Base-by-base conservation (phyloP, 2,329 filamentous ascomycete species). In the Alternaria longipes region DNA sequence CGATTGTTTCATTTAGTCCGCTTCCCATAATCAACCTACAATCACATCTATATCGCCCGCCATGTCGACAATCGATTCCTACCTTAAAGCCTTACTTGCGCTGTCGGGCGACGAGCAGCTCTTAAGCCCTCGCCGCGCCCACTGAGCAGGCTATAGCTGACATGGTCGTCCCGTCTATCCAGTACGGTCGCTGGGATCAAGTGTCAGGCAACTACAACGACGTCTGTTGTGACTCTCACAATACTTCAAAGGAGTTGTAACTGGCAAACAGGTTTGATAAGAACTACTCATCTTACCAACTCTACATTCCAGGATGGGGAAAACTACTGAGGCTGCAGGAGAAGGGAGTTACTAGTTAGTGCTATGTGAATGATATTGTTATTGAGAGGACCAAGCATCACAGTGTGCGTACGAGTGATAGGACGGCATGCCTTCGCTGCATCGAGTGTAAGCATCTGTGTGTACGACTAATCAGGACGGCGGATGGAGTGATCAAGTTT, bases 71-170 rank as follows among this genome's bases (percentile, higher is more conserved):
- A 2, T 22, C 12, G 45, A 56, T 3, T 5, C 24, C 18, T 54
- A 54, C 16, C 32, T 54, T 2, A 40, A 54, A 26, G 56, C 56
- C 0, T 28, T 61, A 5, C 54, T 61, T 9, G 4, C 49, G 34
- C 56, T 59, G 5, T 59, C 56, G 1, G 50, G 34, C 2, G 18
- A 49, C 22, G 22, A 46, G 34, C 42, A 30, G 18, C 50, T 54
- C 2, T 18, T 16, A 2, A 22, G 8, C 0, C 7, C 49, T 5
- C 56, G 56, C 12, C 38, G 9, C 14, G 14, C 8, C n/a, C n/a
- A n/a, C n/a, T n/a, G 38, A 20, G n/a, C 38, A 40, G n/a, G 9
- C 6, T 3, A 40, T 20, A 18, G 38, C 38, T 4, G 4, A 38
- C 16, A 38, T 1, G 8, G n/a, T 16, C 8, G 16, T 18, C 0